These are phyloP conservation scores for Esteya vermicola DNA, from an alignment of 2,329 filamentous ascomycete genomes.

Conservation along the genomic window DNA sequence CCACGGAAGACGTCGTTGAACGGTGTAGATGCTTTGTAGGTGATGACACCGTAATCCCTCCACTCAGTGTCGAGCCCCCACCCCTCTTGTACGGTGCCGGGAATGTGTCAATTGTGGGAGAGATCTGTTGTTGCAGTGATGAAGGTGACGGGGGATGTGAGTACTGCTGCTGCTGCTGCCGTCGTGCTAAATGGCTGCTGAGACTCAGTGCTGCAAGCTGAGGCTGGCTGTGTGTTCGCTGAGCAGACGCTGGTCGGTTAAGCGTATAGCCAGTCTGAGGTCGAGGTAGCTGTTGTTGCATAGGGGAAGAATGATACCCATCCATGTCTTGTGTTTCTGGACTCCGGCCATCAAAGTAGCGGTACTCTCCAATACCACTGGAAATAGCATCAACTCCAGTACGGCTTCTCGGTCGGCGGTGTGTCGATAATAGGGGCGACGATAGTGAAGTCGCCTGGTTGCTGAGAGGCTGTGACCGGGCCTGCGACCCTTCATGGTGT, in stretches of 20 bases:
- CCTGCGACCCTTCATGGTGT: slow-evolving; percentile 13
- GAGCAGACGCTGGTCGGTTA: slow-evolving; percentile 26
- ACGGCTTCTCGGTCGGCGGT: slow-evolving; percentile 16
- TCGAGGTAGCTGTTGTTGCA: slow-evolving; percentile 17
- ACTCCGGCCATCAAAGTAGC: slow-evolving; percentile 21
- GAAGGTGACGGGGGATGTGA: too few species aligned
- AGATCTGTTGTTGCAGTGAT: too few species aligned
- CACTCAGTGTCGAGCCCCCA: too few species aligned
- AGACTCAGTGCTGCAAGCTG: slow-evolving; percentile 28
- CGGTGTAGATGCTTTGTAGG: background rate
- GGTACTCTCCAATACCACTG: too few species aligned
- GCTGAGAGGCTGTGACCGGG: too few species aligned
- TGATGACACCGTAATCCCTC: slow-evolving; percentile 2
- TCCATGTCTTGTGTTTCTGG: slow-evolving; percentile 17
- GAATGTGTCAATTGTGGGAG: too few species aligned
- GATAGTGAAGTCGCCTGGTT: slow-evolving; percentile 4
- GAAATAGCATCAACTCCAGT: slow-evolving; percentile 14
- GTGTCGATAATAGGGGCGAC: background rate
- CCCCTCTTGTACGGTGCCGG: too few species aligned
- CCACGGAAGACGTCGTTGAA: background rate
- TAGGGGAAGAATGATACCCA: slow-evolving; percentile 10
- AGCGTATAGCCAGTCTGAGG: slow-evolving; percentile 41
- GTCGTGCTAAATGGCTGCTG: slow-evolving; percentile 10
- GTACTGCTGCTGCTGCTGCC: too few species aligned
- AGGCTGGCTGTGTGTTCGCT: slow-evolving; percentile 34